Conservation (phyloP, 345 rosid genomes). For the rapeseed (Brassica napus) region Da-Ae NC_063444.1:21124501-21125000, state of each 20-base stretch:
- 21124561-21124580: not conserved
- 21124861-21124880: slow-evolving; percentile 9
- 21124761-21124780: slow-evolving; percentile 33
- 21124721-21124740: slow-evolving; percentile 20
- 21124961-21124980: too few relatives aligned
- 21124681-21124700: slow-evolving; percentile 31
- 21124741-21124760: slow-evolving; percentile 15
- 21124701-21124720: slow-evolving; percentile 10
- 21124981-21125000: too few relatives aligned
- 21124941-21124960: too few relatives aligned
- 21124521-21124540: not conserved
- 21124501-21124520: not conserved
- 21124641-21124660: slow-evolving; percentile 41
- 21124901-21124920: not conserved
- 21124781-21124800: slow-evolving; percentile 32
- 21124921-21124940: too few relatives aligned
- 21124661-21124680: slow-evolving; percentile 40
- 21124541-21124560: not conserved
- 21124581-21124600: slow-evolving; percentile 1
- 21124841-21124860: slow-evolving; percentile 7
- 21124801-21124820: slow-evolving; percentile 19
- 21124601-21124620: slow-evolving; percentile 30
- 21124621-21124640: slow-evolving; percentile 33
- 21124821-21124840: slow-evolving; percentile 5
- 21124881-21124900: not conserved